A percentile compares a stretch with the other conserved stretches of the same genome.
Evolutionary conservation across 805 yeast genomes (phyloP).

Genomic region (Priceomyces castillae): DNA sequence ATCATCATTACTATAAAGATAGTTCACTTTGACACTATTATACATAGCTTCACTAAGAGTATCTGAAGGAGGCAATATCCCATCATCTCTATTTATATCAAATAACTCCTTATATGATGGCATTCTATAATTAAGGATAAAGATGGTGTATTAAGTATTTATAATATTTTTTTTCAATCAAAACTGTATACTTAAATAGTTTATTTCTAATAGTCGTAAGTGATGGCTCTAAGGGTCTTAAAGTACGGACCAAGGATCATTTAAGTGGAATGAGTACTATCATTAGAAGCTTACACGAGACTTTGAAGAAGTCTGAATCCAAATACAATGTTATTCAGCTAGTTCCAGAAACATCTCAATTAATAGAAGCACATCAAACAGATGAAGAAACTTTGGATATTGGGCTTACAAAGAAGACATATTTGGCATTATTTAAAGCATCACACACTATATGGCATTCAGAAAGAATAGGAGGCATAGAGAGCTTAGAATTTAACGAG

Average conservation of each 20-base stretch:
- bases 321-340: slow-evolving; percentile 8
- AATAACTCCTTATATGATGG: slow-evolving; percentile 11
- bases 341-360: slow-evolving; percentile 1
- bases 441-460: slow-evolving; percentile 30
- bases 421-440: slow-evolving; percentile 30
- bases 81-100: slow-evolving; percentile 1
- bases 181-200: no score
- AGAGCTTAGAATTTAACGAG: background rate
- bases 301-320: background rate
- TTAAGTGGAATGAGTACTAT: slow-evolving; percentile 1
- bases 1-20: slow-evolving; percentile 13
- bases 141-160: no score
- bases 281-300: background rate
- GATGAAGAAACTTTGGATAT: slow-evolving; percentile 22
- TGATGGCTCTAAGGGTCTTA: no score
- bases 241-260: no score
- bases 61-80: slow-evolving; percentile 20
- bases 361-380: slow-evolving; percentile 3
- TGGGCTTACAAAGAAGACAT: slow-evolving; percentile 30
- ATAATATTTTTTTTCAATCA: no score
- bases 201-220: no score
- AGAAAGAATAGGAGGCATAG: background rate
- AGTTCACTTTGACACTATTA: slow-evolving; percentile 25
- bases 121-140: slow-evolving; percentile 5
- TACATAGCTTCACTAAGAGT: slow-evolving; percentile 32